Base-by-base conservation (phyloP, 768 basidiomycete genomes). In the Brasilioporus rufonigricans region DNA sequence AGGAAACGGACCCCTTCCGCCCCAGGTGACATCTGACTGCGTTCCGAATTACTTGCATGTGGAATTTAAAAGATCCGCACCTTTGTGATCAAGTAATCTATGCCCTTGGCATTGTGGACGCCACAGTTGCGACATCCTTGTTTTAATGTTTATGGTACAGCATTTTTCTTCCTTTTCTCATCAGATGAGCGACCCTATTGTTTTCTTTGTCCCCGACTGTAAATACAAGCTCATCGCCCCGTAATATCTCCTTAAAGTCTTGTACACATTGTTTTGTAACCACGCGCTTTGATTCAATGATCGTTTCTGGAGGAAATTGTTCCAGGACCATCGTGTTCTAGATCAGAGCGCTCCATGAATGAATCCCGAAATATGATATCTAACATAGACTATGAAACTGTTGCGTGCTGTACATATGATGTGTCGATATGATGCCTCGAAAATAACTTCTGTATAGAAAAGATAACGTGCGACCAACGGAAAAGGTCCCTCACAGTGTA, bases 1-100 rank as follows among this genome's bases (percentile, higher is more conserved):
- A 69, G 69, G 50, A 65, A 57, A 43, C 69, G 71, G 47, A 72
- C 69, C 1, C 60, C 69, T 23, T 73, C 69, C 29, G 71, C 65
- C 38, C 67, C 71, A 26, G 69, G 71, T 35, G 69, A 57, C 44
- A 71, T 70, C 36, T 70, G 55, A 65, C 46, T 33, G 14, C 40
- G 43, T 40, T 57, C 24, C 43, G 32, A 45, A 32, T 12, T 27
- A 49, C 51, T 50, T 59, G 50, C 46, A 41, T 51, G 46, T 54
- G 56, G 49, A 27, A 57, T 48, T 11, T 43, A 35, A 43, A 36
- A 46, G 40, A 29, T 23, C 50, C 52, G 44, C 44, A 46, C 9
- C 39, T 48, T 51, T 53, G 40, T 58, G 43, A 61, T 65, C 52
- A 51, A 24, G 12, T 54, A 32, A 49, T 53, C 49, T 5, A 35